Conservation (phyloP, 1,139 yeast species). For the Protomyces inundatus region DNA sequence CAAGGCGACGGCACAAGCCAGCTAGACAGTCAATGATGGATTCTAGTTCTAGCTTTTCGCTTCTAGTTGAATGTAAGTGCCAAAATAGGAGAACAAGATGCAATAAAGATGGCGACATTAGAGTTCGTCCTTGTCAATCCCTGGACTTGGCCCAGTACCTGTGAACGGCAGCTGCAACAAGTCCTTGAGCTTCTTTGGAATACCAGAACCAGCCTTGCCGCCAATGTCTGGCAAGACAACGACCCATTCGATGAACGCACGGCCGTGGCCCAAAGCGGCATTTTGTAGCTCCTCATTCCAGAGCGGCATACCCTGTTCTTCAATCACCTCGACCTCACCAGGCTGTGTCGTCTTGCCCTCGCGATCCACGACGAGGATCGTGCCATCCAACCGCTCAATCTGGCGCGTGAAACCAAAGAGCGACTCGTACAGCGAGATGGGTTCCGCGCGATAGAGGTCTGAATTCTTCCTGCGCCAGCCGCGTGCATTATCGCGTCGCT, state of each 20-base stretch:
- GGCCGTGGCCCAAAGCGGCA: constrained; percentile 15
- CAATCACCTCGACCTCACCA: constrained; percentile 66
- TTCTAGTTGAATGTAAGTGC: background rate
- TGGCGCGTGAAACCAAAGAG: constrained; percentile 62
- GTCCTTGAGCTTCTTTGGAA: background rate
- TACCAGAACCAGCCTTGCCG: background rate
- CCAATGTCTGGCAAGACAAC: constrained; percentile 19
- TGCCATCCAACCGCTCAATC: constrained; percentile 61
- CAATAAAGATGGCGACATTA: background rate
- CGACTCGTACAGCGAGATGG: constrained; percentile 66
- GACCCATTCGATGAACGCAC: constrained; percentile 17
- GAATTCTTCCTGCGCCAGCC: constrained; percentile 80
- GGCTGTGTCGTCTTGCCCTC: constrained; percentile 51
- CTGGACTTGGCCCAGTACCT: background rate
- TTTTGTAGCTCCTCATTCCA: constrained; percentile 16
- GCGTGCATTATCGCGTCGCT: constrained; percentile 54
- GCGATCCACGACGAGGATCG: constrained; percentile 50
- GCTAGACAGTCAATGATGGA: too few relatives aligned
- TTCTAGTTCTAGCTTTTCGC: too few relatives aligned
- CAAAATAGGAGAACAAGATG: background rate
- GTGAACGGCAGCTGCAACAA: background rate
- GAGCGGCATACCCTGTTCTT: constrained; percentile 82
- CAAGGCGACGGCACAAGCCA: too few relatives aligned
- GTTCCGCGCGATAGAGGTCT: constrained; percentile 76
- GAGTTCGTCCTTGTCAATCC: background rate